Evolutionary conservation across 2,329 filamentous ascomycete genomes (phyloP).

Genomic region (Cytospora paraplurivora): DNA sequence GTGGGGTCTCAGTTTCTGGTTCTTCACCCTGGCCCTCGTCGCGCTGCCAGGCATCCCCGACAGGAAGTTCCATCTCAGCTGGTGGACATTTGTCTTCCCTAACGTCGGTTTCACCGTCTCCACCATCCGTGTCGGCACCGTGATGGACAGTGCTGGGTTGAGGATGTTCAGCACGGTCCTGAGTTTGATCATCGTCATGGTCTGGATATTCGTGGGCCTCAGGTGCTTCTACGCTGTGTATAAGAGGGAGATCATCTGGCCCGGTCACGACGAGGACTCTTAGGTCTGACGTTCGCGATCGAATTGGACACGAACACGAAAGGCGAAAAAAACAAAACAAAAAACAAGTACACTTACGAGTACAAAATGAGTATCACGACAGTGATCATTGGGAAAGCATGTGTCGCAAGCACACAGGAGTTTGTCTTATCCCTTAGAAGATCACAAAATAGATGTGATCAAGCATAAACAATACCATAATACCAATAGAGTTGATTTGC

Average conservation of each 20-base stretch:
- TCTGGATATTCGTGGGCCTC: slow-evolving; percentile 56
- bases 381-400: no score
- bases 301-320: slow-evolving; percentile 7
- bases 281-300: slow-evolving; percentile 11
- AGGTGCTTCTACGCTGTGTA: slow-evolving; percentile 53
- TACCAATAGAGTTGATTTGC: no score
- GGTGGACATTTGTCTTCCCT: slow-evolving; percentile 69
- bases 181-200: slow-evolving; percentile 55
- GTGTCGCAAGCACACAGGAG: no score
- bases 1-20: slow-evolving; percentile 65
- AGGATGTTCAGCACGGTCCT: slow-evolving; percentile 56
- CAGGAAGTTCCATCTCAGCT: slow-evolving; percentile 47
- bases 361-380: no score
- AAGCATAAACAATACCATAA: no score
- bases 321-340: no score
- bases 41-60: slow-evolving; percentile 36
- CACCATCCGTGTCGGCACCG: slow-evolving; percentile 58
- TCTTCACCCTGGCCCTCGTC: slow-evolving; percentile 55
- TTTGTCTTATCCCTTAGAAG: no score
- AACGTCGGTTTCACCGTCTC: slow-evolving; percentile 65
- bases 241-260: slow-evolving; percentile 56
- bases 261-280: slow-evolving; percentile 61
- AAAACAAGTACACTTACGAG: no score
- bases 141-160: slow-evolving; percentile 54
- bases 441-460: no score